Percentiles rank a stretch among this genome's conserved stretches.
phyloP scores from a whole-genome alignment of 805 yeast genomes.

The Metschnikowia chrysomelidarum region DNA sequence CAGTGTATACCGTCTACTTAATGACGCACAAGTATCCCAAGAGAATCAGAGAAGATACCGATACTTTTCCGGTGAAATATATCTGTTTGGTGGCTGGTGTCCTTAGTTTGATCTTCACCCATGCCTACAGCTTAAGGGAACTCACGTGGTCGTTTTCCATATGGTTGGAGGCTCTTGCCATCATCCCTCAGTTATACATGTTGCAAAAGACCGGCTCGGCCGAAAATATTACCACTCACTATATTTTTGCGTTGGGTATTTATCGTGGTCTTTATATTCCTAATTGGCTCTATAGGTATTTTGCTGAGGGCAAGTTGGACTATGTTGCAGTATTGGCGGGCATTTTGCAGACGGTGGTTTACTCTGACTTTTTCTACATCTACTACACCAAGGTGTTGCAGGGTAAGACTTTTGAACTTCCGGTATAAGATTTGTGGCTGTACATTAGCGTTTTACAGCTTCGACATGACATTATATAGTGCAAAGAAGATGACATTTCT shows the following conservation, averaged over 20 bases:
- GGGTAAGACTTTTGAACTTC: slow-evolving; percentile 74
- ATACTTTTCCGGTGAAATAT: slow-evolving; percentile 71
- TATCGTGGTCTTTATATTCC: slow-evolving; percentile 90
- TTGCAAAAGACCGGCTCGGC: slow-evolving; percentile 88
- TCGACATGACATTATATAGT: no score
- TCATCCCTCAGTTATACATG: slow-evolving; percentile 89
- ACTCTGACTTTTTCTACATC: slow-evolving; percentile 94
- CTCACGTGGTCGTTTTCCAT: slow-evolving; percentile 83
- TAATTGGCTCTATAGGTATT: slow-evolving; percentile 91
- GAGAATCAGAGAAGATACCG: slow-evolving; percentile 60
- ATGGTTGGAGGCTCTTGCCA: slow-evolving; percentile 92
- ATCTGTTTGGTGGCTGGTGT: slow-evolving; percentile 62
- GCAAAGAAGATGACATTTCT: no score
- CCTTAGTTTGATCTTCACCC: slow-evolving; percentile 58
- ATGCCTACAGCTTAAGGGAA: slow-evolving; percentile 60
- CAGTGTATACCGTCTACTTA: slow-evolving; percentile 70
- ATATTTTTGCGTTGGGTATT: slow-evolving; percentile 88
- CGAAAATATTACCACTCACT: slow-evolving; percentile 82
- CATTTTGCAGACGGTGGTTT: slow-evolving; percentile 76
- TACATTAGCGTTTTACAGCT: no score
- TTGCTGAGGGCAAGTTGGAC: slow-evolving; percentile 62
- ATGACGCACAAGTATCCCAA: slow-evolving; percentile 61
- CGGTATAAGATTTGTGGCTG: no score
- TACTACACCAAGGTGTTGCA: slow-evolving; percentile 78
- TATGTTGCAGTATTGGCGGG: slow-evolving; percentile 76